Evolutionary conservation across 768 basidiomycete species (phyloP), one percentile per base, ranked within the genome.

Genomic region (Sporobolomyces pararoseus): DNA sequence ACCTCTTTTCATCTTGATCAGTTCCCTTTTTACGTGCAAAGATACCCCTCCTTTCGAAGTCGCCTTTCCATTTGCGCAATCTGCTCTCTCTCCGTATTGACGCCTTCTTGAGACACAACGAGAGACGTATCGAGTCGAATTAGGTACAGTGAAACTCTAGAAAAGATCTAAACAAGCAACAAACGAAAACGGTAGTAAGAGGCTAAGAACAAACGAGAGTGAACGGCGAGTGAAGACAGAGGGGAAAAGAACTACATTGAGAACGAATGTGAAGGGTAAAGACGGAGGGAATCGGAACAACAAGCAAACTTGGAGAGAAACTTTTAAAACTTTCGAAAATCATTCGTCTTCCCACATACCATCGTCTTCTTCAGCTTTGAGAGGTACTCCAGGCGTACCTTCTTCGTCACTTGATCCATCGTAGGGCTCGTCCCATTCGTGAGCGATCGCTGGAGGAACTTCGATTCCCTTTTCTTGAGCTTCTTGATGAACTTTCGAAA

Each of bases 381-480:
- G 44, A 19, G 6, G 44, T n/a, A 44, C 44, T 14, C 32, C 35
- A 9, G 39, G 17, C 39, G 4, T 50, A 23, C 19, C 35, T 21
- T 50, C 49, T 4, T 47, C 46, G 13, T 65, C 54, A 31, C 23
- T 34, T 2, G 23, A 53, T 32, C 62, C 89, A 49, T 86, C 86
- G 91, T 91, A 92, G 70, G 87, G 86, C 49, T 88, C 84, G 77
- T 91, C 89, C 91, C 91, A 93, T 25, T 87, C 81, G 34, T 70
- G 46, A 1, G 62, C 60, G 35, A 19, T 13, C 21, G 61, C 31
- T 31, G 35, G 32, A 27, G 55, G 34, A 4, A 60, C n/a, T 27
- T 37, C 10, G 50, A 57, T 21, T n/a, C 44, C 63, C n/a, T 16
- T 21, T 17, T 59, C 12, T 4, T 34, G 86, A 85, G 50, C 76